A percentile compares a stretch with the other conserved stretches of the same genome.
These are phyloP conservation scores for Rhizophagus clarus DNA, from an alignment of 192 early-diverging fungal genomes.

Conservation along the genomic window DNA sequence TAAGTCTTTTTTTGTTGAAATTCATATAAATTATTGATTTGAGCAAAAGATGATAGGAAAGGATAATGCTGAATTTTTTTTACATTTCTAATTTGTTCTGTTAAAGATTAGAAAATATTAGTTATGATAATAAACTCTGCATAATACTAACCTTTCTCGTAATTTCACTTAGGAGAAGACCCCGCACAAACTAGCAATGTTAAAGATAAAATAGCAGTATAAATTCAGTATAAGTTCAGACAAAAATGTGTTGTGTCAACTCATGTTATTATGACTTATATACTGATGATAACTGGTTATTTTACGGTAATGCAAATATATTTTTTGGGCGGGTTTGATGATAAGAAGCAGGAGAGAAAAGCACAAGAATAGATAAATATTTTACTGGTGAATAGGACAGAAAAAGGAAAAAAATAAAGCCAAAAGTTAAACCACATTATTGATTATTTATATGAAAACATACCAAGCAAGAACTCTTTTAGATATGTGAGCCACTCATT, in stretches of 20 bases:
- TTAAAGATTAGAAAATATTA: background rate
- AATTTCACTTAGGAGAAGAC: background rate
- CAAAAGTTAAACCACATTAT: no score
- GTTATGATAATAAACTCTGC: slow-evolving; percentile 5
- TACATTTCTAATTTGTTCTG: slow-evolving; percentile 7
- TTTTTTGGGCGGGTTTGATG: background rate
- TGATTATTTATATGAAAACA: no score
- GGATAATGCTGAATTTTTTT: slow-evolving; percentile 16
- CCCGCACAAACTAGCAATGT: background rate
- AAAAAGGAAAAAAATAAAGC: no score
- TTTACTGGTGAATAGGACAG: no score
- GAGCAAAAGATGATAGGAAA: slow-evolving; percentile 10
- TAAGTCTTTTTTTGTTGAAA: background rate
- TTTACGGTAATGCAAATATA: background rate
- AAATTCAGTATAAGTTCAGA: background rate
- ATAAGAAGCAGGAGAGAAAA: no score
- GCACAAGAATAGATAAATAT: no score
- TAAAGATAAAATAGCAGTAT: slow-evolving; percentile 1
- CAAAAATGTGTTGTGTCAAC: background rate
- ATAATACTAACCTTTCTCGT: slow-evolving; percentile 18
- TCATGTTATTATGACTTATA: background rate
- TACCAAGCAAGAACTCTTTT: no score
- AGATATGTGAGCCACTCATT: no score
- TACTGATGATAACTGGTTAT: background rate
- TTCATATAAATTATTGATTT: background rate